These are phyloP conservation scores for Blastocystis sp. DNA, from an alignment of 352 stramenopile species.

Conservation along the genomic window DNA sequence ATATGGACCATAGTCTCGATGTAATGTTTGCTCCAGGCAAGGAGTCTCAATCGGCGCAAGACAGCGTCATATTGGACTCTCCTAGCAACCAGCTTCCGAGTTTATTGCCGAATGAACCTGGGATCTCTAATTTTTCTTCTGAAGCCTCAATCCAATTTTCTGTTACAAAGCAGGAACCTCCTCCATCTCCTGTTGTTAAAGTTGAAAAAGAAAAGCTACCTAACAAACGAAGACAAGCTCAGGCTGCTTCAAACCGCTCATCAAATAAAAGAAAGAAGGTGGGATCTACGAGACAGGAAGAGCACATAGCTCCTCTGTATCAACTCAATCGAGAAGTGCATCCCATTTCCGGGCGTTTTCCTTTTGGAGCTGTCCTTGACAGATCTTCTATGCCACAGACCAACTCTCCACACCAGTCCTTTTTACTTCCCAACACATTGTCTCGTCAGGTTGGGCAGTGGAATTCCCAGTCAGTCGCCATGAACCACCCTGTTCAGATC, in stretches of 20 bases:
- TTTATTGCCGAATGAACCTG: not conserved
- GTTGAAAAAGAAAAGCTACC: not conserved
- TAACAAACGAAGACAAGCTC: no score
- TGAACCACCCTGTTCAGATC: no score
- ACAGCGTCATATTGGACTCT: not conserved
- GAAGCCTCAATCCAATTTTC: not conserved
- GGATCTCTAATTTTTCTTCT: not conserved
- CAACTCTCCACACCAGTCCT: not conserved
- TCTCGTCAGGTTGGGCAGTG: not conserved
- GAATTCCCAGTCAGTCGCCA: not conserved
- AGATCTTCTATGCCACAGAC: no score
- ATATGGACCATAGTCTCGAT: not conserved
- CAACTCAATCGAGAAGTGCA: no score
- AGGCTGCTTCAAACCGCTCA: no score
- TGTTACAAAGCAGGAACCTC: not conserved
- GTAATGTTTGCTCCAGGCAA: not conserved
- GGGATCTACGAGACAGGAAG: no score
- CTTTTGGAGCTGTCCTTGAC: no score
- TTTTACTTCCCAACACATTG: not conserved
- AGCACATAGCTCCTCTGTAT: no score
- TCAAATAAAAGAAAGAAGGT: no score
- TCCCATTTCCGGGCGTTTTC: no score
- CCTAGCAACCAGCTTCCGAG: not conserved
- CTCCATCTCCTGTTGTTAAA: not conserved
- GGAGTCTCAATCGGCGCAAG: not conserved